Conservation (phyloP, 1,284 basidiomycete species). For the Ceratorhiza oryzae-sativae region DNA sequence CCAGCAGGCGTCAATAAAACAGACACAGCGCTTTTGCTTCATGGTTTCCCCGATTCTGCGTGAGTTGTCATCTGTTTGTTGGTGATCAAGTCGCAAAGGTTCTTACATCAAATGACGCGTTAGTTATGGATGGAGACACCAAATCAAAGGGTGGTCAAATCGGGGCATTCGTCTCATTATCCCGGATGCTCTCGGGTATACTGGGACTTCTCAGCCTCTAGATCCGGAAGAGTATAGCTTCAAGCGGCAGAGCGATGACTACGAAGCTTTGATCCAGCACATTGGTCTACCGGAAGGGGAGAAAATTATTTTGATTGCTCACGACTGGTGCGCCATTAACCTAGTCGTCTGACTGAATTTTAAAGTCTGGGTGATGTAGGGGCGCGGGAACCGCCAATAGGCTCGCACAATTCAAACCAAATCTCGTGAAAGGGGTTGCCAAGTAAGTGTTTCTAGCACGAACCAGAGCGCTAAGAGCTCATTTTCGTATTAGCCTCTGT, state of each 20-base stretch:
- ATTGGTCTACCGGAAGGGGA: slow-evolving; percentile 26
- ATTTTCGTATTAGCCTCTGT: slow-evolving; percentile 3
- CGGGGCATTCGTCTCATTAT: slow-evolving; percentile 37
- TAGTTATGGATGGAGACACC: slow-evolving; percentile 37
- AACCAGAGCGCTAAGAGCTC: not conserved
- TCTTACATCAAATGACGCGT: not conserved
- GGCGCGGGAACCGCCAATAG: slow-evolving; percentile 7
- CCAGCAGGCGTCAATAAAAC: not conserved
- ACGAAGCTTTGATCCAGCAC: slow-evolving; percentile 9
- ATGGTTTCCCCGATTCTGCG: slow-evolving; percentile 35
- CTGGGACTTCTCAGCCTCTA: slow-evolving; percentile 29
- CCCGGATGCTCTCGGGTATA: slow-evolving; percentile 29
- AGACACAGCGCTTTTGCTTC: slow-evolving; percentile 11
- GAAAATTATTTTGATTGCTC: slow-evolving; percentile 25
- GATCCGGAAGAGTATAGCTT: slow-evolving; percentile 28
- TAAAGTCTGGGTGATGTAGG: not conserved
- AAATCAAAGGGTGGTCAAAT: slow-evolving; percentile 34
- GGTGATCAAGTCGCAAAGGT: not conserved
- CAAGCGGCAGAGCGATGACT: slow-evolving; percentile 23
- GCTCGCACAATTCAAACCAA: slow-evolving; percentile 16
- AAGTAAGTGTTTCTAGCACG: slow-evolving; percentile 20
- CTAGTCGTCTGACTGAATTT: not conserved
- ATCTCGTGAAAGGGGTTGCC: slow-evolving; percentile 16
- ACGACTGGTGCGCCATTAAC: slow-evolving; percentile 15
- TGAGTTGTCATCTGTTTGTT: not conserved